phyloP scores from a whole-genome alignment of 2,329 filamentous ascomycete genomes.

The Monosporascus cannonballus region DNA sequence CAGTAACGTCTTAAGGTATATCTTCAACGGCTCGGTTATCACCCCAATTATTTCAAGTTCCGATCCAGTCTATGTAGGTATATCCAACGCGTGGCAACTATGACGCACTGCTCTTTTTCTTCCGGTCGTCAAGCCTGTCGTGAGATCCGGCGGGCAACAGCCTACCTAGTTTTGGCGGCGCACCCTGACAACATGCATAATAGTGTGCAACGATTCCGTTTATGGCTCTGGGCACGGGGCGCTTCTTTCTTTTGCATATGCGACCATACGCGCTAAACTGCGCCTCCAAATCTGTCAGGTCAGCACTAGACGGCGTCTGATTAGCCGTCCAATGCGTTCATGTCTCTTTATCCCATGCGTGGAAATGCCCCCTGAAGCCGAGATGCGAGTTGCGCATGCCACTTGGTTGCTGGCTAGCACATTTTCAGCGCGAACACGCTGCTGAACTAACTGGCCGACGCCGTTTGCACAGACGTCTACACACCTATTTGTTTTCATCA shows the following conservation, averaged over 20 bases:
- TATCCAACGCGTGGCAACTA: not conserved
- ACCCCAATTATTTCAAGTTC: no score
- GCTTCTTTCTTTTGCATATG: not conserved
- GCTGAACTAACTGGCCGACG: no score
- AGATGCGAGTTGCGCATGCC: no score
- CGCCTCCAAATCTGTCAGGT: not conserved
- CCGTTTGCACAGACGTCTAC: no score
- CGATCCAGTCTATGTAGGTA: not conserved
- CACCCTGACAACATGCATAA: no score
- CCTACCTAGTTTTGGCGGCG: not conserved
- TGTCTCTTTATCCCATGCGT: not conserved
- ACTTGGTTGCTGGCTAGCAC: no score
- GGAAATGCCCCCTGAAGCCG: no score
- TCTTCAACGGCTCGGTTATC: not conserved
- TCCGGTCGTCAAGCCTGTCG: no score
- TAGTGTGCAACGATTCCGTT: no score
- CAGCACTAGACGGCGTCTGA: not conserved
- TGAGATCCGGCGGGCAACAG: not conserved
- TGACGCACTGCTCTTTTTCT: no score
- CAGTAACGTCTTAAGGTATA: not conserved
- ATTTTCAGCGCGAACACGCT: no score
- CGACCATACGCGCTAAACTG: not conserved
- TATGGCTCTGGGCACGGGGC: not conserved
- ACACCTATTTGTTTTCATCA: no score
- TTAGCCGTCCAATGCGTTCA: not conserved